These are phyloP conservation scores for Allantophomopsis cytisporea DNA, from an alignment of 2,329 filamentous ascomycete genomes.

Conservation along the genomic window DNA sequence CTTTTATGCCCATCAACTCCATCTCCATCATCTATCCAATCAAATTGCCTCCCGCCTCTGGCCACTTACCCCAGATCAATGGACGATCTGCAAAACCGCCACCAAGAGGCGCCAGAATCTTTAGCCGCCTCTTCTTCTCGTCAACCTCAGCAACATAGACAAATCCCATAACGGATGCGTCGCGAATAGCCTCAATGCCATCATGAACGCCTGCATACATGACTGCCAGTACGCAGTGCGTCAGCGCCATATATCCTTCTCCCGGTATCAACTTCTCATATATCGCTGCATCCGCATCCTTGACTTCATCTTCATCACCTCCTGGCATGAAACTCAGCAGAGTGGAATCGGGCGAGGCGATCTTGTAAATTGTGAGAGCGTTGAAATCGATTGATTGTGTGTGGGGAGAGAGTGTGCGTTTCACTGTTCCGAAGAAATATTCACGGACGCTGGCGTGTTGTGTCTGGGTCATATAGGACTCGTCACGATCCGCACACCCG, in stretches of 20 bases:
- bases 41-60: constrained; percentile 56
- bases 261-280: constrained; percentile 15
- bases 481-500: constrained; percentile 67
- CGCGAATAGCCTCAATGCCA: constrained; percentile 56
- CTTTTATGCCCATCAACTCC: too few relatives aligned
- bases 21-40: constrained; percentile 4
- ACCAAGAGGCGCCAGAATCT: constrained; percentile 71
- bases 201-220: constrained; percentile 65
- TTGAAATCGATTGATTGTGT: constrained; percentile 75
- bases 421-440: constrained; percentile 84
- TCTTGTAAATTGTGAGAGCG: constrained; percentile 59
- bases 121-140: constrained; percentile 66
- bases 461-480: constrained; percentile 56
- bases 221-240: constrained; percentile 74
- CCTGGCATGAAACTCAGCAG: constrained; percentile 5
- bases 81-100: constrained; percentile 69
- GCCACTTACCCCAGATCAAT: constrained; percentile 75
- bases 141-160: constrained; percentile 89
- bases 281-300: constrained; percentile 6
- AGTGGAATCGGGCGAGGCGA: constrained; percentile 34
- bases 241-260: constrained; percentile 28
- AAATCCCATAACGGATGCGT: constrained; percentile 81
- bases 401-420: constrained; percentile 69
- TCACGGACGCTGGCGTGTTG: constrained; percentile 71
- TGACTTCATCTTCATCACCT: not conserved